Base-by-base conservation (phyloP, 768 basidiomycete species). In the Neoboletus magnificus region DNA sequence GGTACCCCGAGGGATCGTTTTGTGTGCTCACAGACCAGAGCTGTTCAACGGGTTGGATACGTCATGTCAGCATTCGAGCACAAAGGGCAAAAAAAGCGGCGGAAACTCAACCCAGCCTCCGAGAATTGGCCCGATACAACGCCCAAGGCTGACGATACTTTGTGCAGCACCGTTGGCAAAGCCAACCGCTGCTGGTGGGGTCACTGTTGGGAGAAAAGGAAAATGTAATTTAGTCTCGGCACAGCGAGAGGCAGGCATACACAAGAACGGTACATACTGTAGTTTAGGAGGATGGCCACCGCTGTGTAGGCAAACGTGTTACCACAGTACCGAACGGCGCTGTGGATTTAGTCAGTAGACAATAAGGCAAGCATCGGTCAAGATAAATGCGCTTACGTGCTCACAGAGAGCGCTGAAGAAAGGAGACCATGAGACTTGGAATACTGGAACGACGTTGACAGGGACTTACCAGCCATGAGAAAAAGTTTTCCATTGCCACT, bases 121-220 rank as follows among this genome's bases (percentile, higher is more conserved):
- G 18, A 92, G 76, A 39, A 93, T 82, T 22, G 94, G 93, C 22
- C 93, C 97, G 36, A 92, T 65, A 74, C 94, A 97, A 39, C 97
- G 83, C 5, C 95, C 92, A 25, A 96, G 83, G 60, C 92, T 94
- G 59, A 96, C 95, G 32, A 93, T 89, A 65, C 92, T 94, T 72
- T 99, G 97, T 0, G 94, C 97, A 22, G 96, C 84, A 18, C 96
- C 97, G 66, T 98, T 99, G 11, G 96, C 92, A 56, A 92, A 84
- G 8, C 93, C 92, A 39, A 98, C 84, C 9, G 92, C 85, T 37
- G 81, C 79, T 1, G 94, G 93, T 2, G 96, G 94, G 0, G 94
- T 92, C 89, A 96, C 91, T 93, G 55, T 54, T 61, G 39, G 16
- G 41, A 6, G 16, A 6, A 39, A 54, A 30, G 25, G 4, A 20